Conservation (phyloP, 2,329 filamentous ascomycete genomes). For the Helotiales sp. region DNA sequence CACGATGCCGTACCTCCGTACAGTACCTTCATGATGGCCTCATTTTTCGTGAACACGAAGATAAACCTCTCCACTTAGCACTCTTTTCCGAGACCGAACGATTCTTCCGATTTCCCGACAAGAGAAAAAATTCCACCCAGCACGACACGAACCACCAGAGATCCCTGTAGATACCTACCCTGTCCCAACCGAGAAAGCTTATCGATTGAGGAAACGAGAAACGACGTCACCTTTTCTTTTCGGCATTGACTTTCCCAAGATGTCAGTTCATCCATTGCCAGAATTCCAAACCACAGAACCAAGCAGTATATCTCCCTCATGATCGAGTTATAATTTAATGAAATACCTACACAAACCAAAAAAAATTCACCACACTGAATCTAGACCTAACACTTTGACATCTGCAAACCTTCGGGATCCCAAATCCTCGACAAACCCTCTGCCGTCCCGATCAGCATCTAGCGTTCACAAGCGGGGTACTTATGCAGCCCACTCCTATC, state of each 20-base stretch:
- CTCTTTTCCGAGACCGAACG: neutral
- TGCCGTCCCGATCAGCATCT: neutral
- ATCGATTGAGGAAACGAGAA: neutral
- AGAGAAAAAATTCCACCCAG: neutral
- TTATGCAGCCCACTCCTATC: conserved; percentile 1
- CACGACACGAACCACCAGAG: neutral
- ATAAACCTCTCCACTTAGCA: neutral
- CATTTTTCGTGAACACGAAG: neutral
- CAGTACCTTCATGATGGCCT: neutral
- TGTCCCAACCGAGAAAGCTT: conserved; percentile 13
- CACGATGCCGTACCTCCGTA: neutral
- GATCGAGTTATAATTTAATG: too few relatives aligned
- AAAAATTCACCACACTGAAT: too few relatives aligned
- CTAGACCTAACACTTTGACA: too few relatives aligned
- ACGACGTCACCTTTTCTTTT: neutral
- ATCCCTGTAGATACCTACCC: too few relatives aligned
- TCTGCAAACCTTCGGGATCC: neutral
- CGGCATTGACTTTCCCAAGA: neutral
- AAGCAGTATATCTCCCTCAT: too few relatives aligned
- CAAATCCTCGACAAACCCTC: neutral
- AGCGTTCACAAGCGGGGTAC: neutral
- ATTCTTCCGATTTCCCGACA: neutral
- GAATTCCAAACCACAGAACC: neutral
- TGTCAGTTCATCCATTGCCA: neutral
- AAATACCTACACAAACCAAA: too few relatives aligned